Base-by-base conservation (phyloP, 1,284 basidiomycete genomes). In the Sanghuangporus sanghuang region DNA sequence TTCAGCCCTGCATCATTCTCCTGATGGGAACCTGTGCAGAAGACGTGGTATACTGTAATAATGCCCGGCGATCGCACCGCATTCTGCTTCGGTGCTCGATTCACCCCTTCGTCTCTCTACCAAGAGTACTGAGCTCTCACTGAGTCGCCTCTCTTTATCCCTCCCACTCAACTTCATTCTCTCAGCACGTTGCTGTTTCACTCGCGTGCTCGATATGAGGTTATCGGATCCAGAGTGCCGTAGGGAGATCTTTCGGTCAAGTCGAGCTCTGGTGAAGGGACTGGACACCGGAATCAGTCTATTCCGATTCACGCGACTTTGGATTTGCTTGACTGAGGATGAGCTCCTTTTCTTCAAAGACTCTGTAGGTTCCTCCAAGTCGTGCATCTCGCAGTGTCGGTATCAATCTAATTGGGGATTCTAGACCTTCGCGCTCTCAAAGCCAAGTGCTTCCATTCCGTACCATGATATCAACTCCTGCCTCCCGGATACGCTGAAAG, bases 341-440 rank as follows among this genome's bases (percentile, higher is more conserved):
- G 61, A 62, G 23, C 50, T 62, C 8, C 64, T 62, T 32, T 62
- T 65, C 46, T 64, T 49, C 40, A 65, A 58, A 48, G 64, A 65
- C 38, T 52, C 46, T 8, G 64, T 65, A 46, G 39, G 63, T 62
- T 14, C 2, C 32, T 12, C n/a, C 6, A 6, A 27, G 27, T 6
- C 27, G 14, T 16, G 35, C 14, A 18, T 23, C 7, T 18, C 6
- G 38, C 8, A 14, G 21, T 64, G 3, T 32, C n/a, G n/a, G 7
- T 5, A 27, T 40, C 52, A 18, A 16, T 23, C 27, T 11, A 27
- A 56, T 44, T 36, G 18, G 39, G 35, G 1, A 11, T 38, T 32
- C 8, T 40, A 60, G 53, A 57, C 44, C 14, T 49, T n/a, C n/a
- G 23, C 57, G 36, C 32, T 57, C 36, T 57, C 59, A 27, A 57